Conservation (phyloP, 2,329 filamentous ascomycete genomes). For the Diaporthe longicolla region DNA sequence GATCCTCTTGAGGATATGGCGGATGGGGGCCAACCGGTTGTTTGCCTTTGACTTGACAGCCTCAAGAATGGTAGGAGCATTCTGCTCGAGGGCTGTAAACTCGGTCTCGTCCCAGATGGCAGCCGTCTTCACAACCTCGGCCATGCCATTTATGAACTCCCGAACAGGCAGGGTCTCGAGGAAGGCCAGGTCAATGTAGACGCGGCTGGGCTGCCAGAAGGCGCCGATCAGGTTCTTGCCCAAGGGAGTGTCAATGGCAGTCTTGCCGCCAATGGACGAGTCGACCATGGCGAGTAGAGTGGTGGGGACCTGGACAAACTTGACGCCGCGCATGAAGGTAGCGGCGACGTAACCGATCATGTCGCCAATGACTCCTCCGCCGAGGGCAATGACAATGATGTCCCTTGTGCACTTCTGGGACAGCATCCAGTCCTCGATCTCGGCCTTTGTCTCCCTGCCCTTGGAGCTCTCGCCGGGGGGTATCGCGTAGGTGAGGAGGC, state of each 20-base stretch:
- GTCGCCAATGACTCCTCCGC: slow-evolving; percentile 96
- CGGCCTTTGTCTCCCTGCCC: slow-evolving; percentile 91
- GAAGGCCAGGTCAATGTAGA: slow-evolving; percentile 95
- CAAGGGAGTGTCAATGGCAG: slow-evolving; percentile 94
- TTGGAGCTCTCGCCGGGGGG: slow-evolving; percentile 95
- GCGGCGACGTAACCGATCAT: slow-evolving; percentile 98
- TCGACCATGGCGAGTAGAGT: slow-evolving; percentile 98
- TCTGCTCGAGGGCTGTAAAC: slow-evolving; percentile 86
- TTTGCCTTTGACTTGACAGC: slow-evolving; percentile 74
- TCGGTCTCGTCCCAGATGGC: slow-evolving; percentile 95
- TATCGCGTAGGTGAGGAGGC: slow-evolving; percentile 88
- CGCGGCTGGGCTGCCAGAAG: slow-evolving; percentile 95
- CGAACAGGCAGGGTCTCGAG: slow-evolving; percentile 89
- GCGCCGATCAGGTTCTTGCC: slow-evolving; percentile 97
- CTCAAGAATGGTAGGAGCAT: slow-evolving; percentile 81
- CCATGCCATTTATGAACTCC: slow-evolving; percentile 99
- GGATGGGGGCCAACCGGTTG: slow-evolving; percentile 75
- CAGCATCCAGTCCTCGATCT: slow-evolving; percentile 98
- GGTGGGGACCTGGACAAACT: slow-evolving; percentile 96
- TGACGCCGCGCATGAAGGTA: slow-evolving; percentile 98
- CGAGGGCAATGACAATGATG: slow-evolving; percentile 93
- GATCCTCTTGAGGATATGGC: slow-evolving; percentile 79
- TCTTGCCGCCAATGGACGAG: slow-evolving; percentile 98
- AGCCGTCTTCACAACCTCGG: slow-evolving; percentile 97
- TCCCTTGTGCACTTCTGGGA: slow-evolving; percentile 93